These are phyloP conservation scores for Oryza glaberrima DNA, from an alignment of 176 grass and related monocot genomes.

Conservation along the genomic window DNA sequence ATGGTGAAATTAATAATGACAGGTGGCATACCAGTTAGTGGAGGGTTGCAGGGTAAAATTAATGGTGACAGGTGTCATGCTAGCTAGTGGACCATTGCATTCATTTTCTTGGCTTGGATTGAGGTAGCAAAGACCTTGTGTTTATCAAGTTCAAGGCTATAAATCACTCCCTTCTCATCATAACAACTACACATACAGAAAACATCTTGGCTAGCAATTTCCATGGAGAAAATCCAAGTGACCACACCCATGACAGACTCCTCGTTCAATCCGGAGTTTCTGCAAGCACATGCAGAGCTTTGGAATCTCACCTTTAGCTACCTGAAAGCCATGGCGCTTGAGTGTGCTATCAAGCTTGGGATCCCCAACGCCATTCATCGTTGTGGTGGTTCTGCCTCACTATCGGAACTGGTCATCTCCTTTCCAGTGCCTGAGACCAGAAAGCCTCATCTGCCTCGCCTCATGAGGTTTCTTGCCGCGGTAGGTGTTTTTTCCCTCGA, in stretches of 20 bases:
- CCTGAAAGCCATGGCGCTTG: neutral
- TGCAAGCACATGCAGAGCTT: neutral
- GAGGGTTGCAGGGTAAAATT: neutral
- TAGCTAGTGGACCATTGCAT: neutral
- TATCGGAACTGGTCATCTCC: neutral
- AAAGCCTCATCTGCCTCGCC: conserved; percentile 33
- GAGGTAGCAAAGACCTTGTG: neutral
- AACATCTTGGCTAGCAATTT: neutral
- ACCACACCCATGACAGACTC: neutral
- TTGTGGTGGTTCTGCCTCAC: neutral
- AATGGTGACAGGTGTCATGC: neutral
- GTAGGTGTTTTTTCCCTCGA: neutral
- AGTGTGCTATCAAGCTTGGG: neutral
- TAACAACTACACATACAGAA: neutral
- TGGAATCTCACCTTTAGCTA: neutral
- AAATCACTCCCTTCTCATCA: neutral
- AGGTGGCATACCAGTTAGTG: neutral
- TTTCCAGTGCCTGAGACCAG: neutral
- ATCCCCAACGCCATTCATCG: neutral
- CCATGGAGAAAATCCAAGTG: neutral
- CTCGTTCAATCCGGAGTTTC: neutral
- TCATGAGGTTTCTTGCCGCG: conserved; percentile 48
- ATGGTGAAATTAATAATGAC: neutral
- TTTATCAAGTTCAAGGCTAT: neutral
- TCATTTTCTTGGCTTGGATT: neutral